Conservation (phyloP, 1,284 basidiomycete genomes). For the Apiotrichum brassicae region DNA sequence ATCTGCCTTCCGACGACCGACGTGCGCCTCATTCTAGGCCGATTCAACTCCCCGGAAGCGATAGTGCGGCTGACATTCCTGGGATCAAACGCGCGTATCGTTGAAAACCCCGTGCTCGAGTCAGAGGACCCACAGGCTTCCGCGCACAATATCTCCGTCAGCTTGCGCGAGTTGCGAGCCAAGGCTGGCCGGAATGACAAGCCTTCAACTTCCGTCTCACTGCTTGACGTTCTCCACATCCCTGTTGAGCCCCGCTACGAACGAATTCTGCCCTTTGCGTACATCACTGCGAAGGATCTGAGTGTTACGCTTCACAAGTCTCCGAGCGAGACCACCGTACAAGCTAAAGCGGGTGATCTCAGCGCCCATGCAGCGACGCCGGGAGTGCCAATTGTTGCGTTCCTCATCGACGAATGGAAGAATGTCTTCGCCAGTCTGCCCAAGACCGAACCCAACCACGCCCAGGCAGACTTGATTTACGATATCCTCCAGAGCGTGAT, state of each 20-base stretch:
- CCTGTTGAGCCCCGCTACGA: background rate
- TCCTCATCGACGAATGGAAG: conserved; percentile 18
- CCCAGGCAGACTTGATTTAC: conserved; percentile 18
- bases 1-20: conserved; percentile 8
- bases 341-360: conserved; percentile 8
- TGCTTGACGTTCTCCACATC: conserved; percentile 10
- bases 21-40: conserved; percentile 7
- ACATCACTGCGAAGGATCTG: background rate
- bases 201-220: background rate
- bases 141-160: background rate
- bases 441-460: background rate
- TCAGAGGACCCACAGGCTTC: background rate
- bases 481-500: conserved; percentile 18
- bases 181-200: conserved; percentile 3
- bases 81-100: conserved; percentile 1
- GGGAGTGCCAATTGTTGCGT: conserved; percentile 11
- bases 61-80: background rate
- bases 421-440: conserved; percentile 4
- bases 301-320: conserved; percentile 5
- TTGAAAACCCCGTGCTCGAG: conserved; percentile 5
- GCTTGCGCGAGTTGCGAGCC: background rate
- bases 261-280: conserved; percentile 3
- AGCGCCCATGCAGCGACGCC: conserved; percentile 16
- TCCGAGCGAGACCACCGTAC: background rate
- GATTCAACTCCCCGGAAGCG: conserved; percentile 5